These are phyloP conservation scores for Sisymbrium altissimum DNA, from an alignment of 345 rosid species.

Conservation along the genomic window DNA sequence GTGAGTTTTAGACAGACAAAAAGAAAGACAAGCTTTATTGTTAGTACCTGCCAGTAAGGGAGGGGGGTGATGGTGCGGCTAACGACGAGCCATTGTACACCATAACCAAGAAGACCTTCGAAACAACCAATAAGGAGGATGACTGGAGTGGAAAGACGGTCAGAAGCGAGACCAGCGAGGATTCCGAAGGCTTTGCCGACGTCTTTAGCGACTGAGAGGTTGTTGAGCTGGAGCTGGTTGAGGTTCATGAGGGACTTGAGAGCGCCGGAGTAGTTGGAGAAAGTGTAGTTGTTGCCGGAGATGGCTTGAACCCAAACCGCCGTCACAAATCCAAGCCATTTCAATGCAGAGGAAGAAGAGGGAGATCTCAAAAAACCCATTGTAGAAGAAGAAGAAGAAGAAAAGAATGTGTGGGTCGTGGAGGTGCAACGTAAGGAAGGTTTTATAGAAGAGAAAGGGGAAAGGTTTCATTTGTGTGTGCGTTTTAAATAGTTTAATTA, in stretches of 20 bases:
- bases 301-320: slow-evolving; percentile 95
- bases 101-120: slow-evolving; percentile 93
- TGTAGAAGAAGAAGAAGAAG: slow-evolving; percentile 6
- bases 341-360: slow-evolving; percentile 36
- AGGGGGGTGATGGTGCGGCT: slow-evolving; percentile 60
- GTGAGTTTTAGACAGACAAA: too few species aligned
- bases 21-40: not conserved
- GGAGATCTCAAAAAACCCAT: slow-evolving; percentile 24
- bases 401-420: not conserved
- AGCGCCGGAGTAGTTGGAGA: slow-evolving; percentile 87
- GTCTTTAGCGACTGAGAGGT: slow-evolving; percentile 83
- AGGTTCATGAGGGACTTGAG: slow-evolving; percentile 80
- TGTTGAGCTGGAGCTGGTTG: slow-evolving; percentile 78
- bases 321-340: slow-evolving; percentile 93
- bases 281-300: slow-evolving; percentile 93
- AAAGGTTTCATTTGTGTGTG: not conserved
- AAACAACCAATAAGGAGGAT: slow-evolving; percentile 74
- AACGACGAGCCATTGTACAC: slow-evolving; percentile 93
- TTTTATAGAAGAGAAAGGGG: slow-evolving; percentile 8
- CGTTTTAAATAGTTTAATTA: not conserved
- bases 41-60: slow-evolving; percentile 80
- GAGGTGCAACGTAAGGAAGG: not conserved
- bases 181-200: slow-evolving; percentile 93
- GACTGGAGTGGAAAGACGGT: slow-evolving; percentile 58
- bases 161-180: slow-evolving; percentile 89